Base-by-base conservation (phyloP, 1,284 basidiomycete species). In the Ganoderma lucidum region DNA sequence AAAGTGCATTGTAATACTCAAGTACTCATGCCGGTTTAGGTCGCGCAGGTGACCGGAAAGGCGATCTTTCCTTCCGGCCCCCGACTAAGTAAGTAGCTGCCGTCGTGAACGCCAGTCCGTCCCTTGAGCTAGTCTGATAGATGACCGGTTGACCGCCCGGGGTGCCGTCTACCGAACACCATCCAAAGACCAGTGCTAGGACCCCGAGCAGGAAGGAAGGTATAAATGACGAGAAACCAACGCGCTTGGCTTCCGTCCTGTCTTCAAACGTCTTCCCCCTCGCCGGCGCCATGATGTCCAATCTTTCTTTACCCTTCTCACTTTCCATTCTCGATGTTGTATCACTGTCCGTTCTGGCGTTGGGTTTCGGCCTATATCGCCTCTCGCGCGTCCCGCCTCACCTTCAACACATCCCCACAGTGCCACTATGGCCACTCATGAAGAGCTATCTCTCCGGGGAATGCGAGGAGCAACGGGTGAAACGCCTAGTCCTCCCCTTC, bases 381-480 rank as follows among this genome's bases (percentile, higher is more conserved):
- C 55, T 67, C 15, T 39, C 70, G 3, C 56, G 66, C 5, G 71
- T 75, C 6, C 75, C 76, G 3, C 15, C 64, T 9, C 63, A 73
- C 28, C 70, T 77, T n/a, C 74, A 68, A 6, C 76, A 77, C 45
- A 71, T 75, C 42, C 76, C 76, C 42, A 61, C 65, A 17, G 76
- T 75, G 1, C 74, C 75, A 2, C 53, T 76, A 37, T 62, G 70
- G 62, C 71, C 74, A 6, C 71, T 75, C 37, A 58, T 77, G 6
- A 30, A 55, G 17, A 77, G 76, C 56, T 77, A 77, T 63, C 41
- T 75, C 45, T 71, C 70, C 3, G 69, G 69, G 28, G 76, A 77
- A 64, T 66, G 71, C 4, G 75, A 77, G 32, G 73, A 76, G 28
- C 68, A 73, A 44, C 69, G 75, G 17, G 70, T 77, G 17, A 67